Evolutionary conservation across 1,284 basidiomycete genomes (phyloP), one percentile per base, ranked within the genome.

Genomic region (Leccinum subatratum): DNA sequence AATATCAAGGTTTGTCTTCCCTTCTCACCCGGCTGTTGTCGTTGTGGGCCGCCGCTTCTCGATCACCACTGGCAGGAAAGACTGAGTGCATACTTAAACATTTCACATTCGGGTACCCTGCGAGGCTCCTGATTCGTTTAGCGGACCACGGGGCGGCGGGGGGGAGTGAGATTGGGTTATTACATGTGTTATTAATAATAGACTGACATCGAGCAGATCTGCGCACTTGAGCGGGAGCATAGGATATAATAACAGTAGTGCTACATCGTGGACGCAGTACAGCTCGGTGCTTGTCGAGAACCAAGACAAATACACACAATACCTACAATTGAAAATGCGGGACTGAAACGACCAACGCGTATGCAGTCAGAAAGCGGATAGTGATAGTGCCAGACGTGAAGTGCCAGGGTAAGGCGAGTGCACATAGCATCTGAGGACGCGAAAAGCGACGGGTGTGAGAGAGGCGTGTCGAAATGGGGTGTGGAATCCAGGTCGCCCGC

Each of bases 241-340:
- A 78, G 69, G 75, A 69, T 67, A 73, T 68, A 28, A 73, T 61
- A 70, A 69, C 66, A 69, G 67, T 68, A 9, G 68, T 72, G 66
- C 74, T 76, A 76, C 74, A 77, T 77, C 74, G 34, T 70, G 25
- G 66, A 77, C 64, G 72, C 66, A 78, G 75, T 72, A 77, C 71
- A 70, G 62, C 67, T 67, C 37, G 66, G 75, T 76, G 70, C 71
- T 74, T 66, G 75, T 78, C 74, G 63, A 48, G 68, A 68, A 59
- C 48, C 67, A 67, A 65, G 75, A 70, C 75, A 72, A 32, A 66
- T 77, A 76, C 74, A 75, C 70, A 69, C 66, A 69, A 69, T 74
- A 77, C 76, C 77, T 78, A 78, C 77, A 76, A 68, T 39, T 65
- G 61, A 72, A 30, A 63, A 25, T 12, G 61, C 28, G 65, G 22